Evolutionary conservation across 1,284 basidiomycete genomes (phyloP), one percentile per base, ranked within the genome.

Genomic region (Chondrostereum purpureum): DNA sequence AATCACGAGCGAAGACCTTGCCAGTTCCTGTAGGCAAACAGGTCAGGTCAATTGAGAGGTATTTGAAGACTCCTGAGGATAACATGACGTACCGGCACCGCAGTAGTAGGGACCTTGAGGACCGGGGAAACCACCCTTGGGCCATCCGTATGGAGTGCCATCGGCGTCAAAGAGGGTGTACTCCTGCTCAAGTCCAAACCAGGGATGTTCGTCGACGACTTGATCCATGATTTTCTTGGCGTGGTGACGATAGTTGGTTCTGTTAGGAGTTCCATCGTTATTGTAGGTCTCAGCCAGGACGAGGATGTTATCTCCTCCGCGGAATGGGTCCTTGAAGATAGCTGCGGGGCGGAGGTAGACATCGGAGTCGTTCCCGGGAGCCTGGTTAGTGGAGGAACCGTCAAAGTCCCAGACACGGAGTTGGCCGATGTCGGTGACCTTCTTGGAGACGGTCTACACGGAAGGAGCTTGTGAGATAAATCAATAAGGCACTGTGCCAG

Each of bases 21-120:
- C 95, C 95, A 55, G 92, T 85, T 54, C 89, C 89, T 92, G 49
- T 33, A 35, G 35, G 43, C 42, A 36, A 35, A 12, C 39, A 48
- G 49, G 53, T 54, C 53, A 44, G 43, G 38, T 27, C 45, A 45
- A 4, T 37, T 22, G 27, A 39, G 50, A 47, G 36, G 43, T 37
- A 47, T 44, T 43, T 33, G 39, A 49, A 50, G n/a, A n/a, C n/a
- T n/a, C n/a, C n/a, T n/a, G 49, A 22, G 44, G 38, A 22, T 39
- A 42, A 46, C 48, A 48, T 24, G 24, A 72, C 80, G 63, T 68
- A 88, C 95, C 95, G 68, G 95, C 95, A 78, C 96, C 96, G 64
- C 96, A 99, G 76, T 99, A 99, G 73, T 99, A 99, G 43, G 96
- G 96, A 52, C 96, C 96, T 70, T 99, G 96, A 54, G 96, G 95